phyloP scores from a whole-genome alignment of 345 rosid species.

The Pistacia atlantica region DNA sequence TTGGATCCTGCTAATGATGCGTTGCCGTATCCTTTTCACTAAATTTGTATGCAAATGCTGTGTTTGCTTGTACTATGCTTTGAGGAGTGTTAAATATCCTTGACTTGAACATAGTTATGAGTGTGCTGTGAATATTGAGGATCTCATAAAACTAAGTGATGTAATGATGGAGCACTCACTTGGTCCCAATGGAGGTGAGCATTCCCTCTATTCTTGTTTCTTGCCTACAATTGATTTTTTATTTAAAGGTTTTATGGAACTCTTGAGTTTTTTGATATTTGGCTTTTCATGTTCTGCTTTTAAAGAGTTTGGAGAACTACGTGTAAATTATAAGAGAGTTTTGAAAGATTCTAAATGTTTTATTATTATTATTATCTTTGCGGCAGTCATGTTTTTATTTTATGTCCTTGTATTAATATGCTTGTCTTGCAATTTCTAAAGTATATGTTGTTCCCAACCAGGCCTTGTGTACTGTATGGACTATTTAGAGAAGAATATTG shows the following conservation, averaged over 20 bases:
- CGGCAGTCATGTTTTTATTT: background rate
- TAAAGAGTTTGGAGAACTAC: too few relatives aligned
- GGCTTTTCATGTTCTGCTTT: too few relatives aligned
- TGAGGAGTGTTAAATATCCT: constrained; percentile 24
- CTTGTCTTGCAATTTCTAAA: constrained; percentile 7
- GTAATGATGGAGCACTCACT: constrained; percentile 84
- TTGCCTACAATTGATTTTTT: background rate
- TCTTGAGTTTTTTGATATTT: background rate
- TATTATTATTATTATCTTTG: background rate
- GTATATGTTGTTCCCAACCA: constrained; percentile 22
- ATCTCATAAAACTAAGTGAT: constrained; percentile 74
- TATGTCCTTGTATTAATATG: background rate
- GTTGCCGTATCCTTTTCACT: constrained; percentile 72
- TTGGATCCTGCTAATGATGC: constrained; percentile 93
- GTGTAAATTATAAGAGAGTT: background rate
- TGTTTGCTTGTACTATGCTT: background rate
- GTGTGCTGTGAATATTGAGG: constrained; percentile 84
- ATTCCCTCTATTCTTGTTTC: background rate
- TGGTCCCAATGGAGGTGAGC: constrained; percentile 93
- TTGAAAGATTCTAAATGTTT: background rate
- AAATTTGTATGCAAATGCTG: background rate
- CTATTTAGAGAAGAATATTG: constrained; percentile 84
- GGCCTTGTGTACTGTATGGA: constrained; percentile 93
- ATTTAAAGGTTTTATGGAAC: background rate
- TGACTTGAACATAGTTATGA: constrained; percentile 68